A percentile compares a stretch with the other conserved stretches of the same genome.
These are phyloP conservation scores for Cryptococcus sp. DNA, from an alignment of 1,284 basidiomycete species.

Conservation along the genomic window DNA sequence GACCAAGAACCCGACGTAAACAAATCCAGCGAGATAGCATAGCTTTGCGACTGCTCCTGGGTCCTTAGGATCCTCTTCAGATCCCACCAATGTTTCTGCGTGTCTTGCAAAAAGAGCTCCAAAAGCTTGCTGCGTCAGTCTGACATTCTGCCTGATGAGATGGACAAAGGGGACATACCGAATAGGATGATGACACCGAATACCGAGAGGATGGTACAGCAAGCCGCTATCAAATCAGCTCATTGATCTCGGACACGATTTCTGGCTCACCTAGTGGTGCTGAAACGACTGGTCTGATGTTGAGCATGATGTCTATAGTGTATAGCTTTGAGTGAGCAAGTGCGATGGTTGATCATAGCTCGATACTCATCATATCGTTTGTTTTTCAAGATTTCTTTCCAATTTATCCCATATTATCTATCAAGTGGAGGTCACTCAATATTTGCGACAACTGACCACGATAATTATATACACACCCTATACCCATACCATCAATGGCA, in stretches of 20 bases:
- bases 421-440: conserved; percentile 2
- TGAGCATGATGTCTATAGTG: conserved; percentile 13
- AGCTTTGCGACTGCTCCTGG: conserved; percentile 49
- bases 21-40: conserved; percentile 52
- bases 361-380: too few species aligned
- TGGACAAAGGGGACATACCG: conserved; percentile 29
- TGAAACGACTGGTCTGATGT: conserved; percentile 47
- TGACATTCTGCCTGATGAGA: background rate
- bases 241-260: background rate
- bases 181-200: conserved; percentile 54
- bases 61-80: conserved; percentile 50
- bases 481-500: background rate
- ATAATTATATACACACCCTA: background rate
- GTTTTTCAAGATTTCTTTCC: conserved; percentile 2
- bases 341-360: too few species aligned
- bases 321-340: background rate
- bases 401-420: conserved; percentile 7
- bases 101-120: conserved; percentile 39
- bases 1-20: conserved; percentile 52
- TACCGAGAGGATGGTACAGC: conserved; percentile 53
- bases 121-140: conserved; percentile 24
- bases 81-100: conserved; percentile 52
- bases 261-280: conserved; percentile 45
- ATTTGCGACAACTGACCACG: background rate
- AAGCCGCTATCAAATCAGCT: conserved; percentile 46